Conservation (phyloP, 1,284 basidiomycete species). For the Leccinum fallax region DNA sequence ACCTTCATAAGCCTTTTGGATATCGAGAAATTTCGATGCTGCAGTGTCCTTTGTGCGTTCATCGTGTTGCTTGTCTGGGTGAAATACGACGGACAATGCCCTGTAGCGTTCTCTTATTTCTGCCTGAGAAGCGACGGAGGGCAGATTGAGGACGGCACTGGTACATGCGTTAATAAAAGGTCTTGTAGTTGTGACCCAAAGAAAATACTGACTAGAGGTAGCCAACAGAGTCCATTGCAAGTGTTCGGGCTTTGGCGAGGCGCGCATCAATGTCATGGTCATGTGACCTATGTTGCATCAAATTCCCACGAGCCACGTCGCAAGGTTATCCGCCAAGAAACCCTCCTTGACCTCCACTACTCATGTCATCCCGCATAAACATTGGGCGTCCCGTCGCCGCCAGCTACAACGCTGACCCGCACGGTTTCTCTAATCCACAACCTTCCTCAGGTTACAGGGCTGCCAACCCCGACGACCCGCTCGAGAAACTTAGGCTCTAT, state of each 20-base stretch:
- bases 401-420: conserved; percentile 65
- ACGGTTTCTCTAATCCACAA: conserved; percentile 70
- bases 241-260: background rate
- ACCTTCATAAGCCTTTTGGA: conserved; percentile 83
- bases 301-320: conserved; percentile 26
- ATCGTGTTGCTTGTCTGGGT: conserved; percentile 82
- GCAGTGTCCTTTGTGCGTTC: conserved; percentile 60
- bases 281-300: conserved; percentile 19
- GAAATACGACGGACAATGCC: conserved; percentile 75
- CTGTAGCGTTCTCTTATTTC: conserved; percentile 77
- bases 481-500: conserved; percentile 81
- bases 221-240: conserved; percentile 2
- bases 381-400: conserved; percentile 72
- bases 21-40: conserved; percentile 65
- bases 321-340: background rate
- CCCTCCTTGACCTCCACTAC: conserved; percentile 24
- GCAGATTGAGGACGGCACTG: conserved; percentile 68
- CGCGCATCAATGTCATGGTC: conserved; percentile 8
- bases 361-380: conserved; percentile 81
- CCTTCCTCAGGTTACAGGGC: conserved; percentile 71
- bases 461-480: conserved; percentile 77
- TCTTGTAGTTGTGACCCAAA: conserved; percentile 3
- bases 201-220: conserved; percentile 29
- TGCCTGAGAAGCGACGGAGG: conserved; percentile 58
- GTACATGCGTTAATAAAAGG: background rate